Evolutionary conservation across 495 filamentous ascomycete species (phyloP), one percentile per base, ranked within the genome.

Genomic region (Thermothielavioides terrestris): DNA sequence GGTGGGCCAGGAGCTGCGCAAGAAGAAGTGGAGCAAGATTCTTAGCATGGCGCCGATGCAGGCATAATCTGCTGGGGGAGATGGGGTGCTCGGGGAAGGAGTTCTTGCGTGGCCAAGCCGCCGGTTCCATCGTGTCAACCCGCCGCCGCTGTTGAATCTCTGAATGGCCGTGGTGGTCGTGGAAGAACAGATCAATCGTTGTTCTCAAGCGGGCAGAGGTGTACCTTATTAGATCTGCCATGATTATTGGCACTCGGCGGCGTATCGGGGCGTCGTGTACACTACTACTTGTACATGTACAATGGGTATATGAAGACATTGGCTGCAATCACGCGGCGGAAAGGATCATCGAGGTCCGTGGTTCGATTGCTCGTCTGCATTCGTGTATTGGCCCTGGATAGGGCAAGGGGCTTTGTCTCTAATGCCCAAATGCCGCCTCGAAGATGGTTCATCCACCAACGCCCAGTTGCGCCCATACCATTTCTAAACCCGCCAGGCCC

Each of bases 1-100:
- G 37, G 88, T 95, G 26, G 91, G 89, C 15, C 75, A 81, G 37
- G 92, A 99, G 69, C 66, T 99, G 61, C 78, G 86, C 56, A 79
- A 83, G 52, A 89, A 84, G 70, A 82, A 91, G 65, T 97, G 94
- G 90, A 92, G 88, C 42, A 97, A 95, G 78, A 96, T 99, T 58
- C 73, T 99, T 66, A 94, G 88, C 51, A 75, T 99, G 77, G 92
- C 92, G 25, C 89, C 92, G 9, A 86, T 92, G 79, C 84, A 95
- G 68, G 78, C 92, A 59, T 97, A 82, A 74, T 53, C 12, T 3
- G 4, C n/a, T n/a, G 23, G n/a, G 15, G 3, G 2, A 17, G 15
- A 2, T 27, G n/a, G 26, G 23, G 14, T 37, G 6, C 21, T 30
- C 14, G 20, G 0, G 10, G 23, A 22, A 12, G 12, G 14, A 37